phyloP scores from a whole-genome alignment of 805 yeast genomes.

The Kodamaea leandrae region DNA sequence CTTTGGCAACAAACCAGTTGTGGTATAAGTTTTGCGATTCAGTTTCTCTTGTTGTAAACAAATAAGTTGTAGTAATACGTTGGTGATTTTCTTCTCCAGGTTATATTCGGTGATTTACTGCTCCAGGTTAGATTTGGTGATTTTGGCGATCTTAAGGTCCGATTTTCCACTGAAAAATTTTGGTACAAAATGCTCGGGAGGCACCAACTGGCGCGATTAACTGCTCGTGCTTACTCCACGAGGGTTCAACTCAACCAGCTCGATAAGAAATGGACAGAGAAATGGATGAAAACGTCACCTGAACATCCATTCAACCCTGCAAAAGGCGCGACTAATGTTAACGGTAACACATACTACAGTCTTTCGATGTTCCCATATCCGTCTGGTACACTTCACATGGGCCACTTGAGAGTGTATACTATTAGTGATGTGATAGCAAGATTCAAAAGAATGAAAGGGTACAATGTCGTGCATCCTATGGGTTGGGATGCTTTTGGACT shows the following conservation, averaged over 20 bases:
- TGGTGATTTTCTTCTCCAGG: too few species aligned
- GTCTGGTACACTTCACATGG: conserved; percentile 88
- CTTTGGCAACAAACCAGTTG: too few species aligned
- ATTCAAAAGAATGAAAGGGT: conserved; percentile 73
- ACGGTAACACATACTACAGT: conserved; percentile 50
- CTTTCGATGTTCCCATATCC: conserved; percentile 96
- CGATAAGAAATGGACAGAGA: conserved; percentile 52
- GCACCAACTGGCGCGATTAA: background rate
- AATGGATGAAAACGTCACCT: conserved; percentile 42
- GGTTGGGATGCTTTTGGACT: conserved; percentile 99
- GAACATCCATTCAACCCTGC: conserved; percentile 38
- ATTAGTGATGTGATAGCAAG: conserved; percentile 83
- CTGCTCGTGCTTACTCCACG: conserved; percentile 2
- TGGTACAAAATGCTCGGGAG: background rate
- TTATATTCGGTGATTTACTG: too few species aligned
- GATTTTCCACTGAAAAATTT: too few species aligned
- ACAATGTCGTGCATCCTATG: conserved; percentile 88
- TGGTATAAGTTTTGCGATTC: too few species aligned
- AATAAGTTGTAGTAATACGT: too few species aligned
- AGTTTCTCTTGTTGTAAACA: too few species aligned
- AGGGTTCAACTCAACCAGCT: conserved; percentile 25
- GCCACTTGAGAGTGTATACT: conserved; percentile 90
- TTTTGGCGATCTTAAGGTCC: too few species aligned
- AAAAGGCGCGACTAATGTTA: conserved; percentile 16
- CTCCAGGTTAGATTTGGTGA: too few species aligned